phyloP scores from a whole-genome alignment of 768 basidiomycete species.

The Boletus barrowsii region DNA sequence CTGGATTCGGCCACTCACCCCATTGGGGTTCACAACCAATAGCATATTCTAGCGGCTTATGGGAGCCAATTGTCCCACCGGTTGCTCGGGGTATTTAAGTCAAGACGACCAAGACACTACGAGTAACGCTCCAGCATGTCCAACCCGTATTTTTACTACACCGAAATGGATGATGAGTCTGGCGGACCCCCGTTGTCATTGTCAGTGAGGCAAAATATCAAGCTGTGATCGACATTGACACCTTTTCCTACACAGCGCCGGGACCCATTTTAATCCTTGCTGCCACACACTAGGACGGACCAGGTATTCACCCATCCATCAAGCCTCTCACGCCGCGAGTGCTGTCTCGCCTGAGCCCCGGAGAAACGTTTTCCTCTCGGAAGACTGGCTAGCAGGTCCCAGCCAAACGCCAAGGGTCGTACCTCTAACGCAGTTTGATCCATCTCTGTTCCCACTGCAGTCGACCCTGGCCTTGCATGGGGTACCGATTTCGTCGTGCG shows the following conservation, averaged over 20 bases:
- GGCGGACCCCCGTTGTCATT: not conserved
- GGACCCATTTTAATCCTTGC: not conserved
- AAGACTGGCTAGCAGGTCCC: not conserved
- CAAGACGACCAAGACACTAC: not conserved
- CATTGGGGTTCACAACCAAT: not conserved
- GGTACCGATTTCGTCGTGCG: not conserved
- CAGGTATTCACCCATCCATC: not conserved
- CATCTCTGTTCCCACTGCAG: not conserved
- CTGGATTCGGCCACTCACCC: constrained; percentile 5
- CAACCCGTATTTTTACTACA: not conserved
- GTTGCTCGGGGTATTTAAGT: constrained; percentile 8
- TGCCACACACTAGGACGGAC: not conserved
- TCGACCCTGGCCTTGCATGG: not conserved
- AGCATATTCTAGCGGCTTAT: not conserved
- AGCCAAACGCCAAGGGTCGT: not conserved
- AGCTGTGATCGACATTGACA: constrained; percentile 5
- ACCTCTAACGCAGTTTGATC: not conserved
- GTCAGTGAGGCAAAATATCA: constrained; percentile 12
- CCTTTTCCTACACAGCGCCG: constrained; percentile 2
- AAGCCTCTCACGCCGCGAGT: not conserved
- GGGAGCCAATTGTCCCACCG: constrained; percentile 12
- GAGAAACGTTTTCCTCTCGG: not conserved
- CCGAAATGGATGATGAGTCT: not conserved
- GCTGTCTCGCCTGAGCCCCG: not conserved
- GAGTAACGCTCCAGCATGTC: constrained; percentile 7